Evolutionary conservation across 2,329 filamentous ascomycete genomes (phyloP).

Genomic region (Ampelomyces quisqualis): DNA sequence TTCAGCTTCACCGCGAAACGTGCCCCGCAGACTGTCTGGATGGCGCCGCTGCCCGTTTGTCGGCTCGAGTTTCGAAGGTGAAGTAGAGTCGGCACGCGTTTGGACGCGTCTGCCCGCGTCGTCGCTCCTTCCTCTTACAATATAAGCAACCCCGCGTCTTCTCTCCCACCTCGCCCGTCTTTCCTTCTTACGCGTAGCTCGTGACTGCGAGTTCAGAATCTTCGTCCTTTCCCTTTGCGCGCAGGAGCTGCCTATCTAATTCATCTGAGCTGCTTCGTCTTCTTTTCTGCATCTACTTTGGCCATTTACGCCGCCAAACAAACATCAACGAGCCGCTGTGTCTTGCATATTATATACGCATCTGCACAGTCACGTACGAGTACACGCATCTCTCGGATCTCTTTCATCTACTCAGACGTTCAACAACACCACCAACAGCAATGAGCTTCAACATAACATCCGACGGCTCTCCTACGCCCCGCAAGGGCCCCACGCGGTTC

Average conservation of each 20-base stretch:
- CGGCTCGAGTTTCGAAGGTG: slow-evolving; percentile 6
- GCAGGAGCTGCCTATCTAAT: slow-evolving; percentile 25
- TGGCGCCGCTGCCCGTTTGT: slow-evolving; percentile 3
- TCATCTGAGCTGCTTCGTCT: slow-evolving; percentile 26
- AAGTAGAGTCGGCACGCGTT: slow-evolving; percentile 2
- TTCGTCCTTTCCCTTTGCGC: slow-evolving; percentile 23
- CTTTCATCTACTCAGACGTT: slow-evolving; percentile 31
- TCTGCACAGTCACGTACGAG: slow-evolving; percentile 29
- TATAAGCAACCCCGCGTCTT: slow-evolving; percentile 14
- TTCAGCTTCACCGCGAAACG: not conserved
- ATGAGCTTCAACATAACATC: slow-evolving; percentile 46
- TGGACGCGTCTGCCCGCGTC: slow-evolving; percentile 14
- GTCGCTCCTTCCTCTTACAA: slow-evolving; percentile 12
- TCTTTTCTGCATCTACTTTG: slow-evolving; percentile 40
- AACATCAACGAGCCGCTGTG: slow-evolving; percentile 27
- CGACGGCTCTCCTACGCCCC: slow-evolving; percentile 46
- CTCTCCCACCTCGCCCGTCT: slow-evolving; percentile 5
- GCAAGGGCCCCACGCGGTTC: slow-evolving; percentile 38
- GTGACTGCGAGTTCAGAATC: slow-evolving; percentile 12
- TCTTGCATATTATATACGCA: slow-evolving; percentile 42
- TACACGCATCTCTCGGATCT: slow-evolving; percentile 36
- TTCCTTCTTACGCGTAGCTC: slow-evolving; percentile 8
- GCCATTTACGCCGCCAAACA: slow-evolving; percentile 40
- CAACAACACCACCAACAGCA: slow-evolving; percentile 18
- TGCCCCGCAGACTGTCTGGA: not conserved